Base-by-base conservation (phyloP, 176 grass and related monocot genomes). In the Oryza meridionalis region DNA sequence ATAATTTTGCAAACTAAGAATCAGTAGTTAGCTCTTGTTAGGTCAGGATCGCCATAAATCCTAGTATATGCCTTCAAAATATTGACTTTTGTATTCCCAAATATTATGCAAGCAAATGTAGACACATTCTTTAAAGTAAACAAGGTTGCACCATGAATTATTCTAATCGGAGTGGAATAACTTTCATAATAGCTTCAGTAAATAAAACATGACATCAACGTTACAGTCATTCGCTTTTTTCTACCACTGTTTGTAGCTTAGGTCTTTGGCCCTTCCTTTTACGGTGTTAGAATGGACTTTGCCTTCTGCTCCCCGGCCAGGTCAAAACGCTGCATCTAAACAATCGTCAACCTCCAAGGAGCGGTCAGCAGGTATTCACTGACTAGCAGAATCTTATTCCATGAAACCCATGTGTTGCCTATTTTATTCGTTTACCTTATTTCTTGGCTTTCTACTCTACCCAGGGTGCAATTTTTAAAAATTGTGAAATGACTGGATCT, bases 211-310 rank as follows among this genome's bases (percentile, higher is more conserved):
- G 13, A 71, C 15, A 29, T 62, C 35, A 72, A 61, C 15, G 35
- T 61, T 63, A 59, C 69, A 46, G 33, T 9, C 24, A 19, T 63
- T 44, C 59, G 42, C 47, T 11, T 37, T 63, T 73, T 65, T 81
- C 11, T 82, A 45, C 16, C 38, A 21, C 50, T 83, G 69, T 81
- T 59, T 91, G 89, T 95, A 98, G 96, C 96, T 98, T 92, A 95
- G 96, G 88, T 98, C 96, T 46, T 92, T 98, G 90, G 96, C 96
- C 88, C 93, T 98, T 93, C 96, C 96, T 87, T 98, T 98, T 98
- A 95, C 91, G 44, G 96, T 98, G 40, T 88, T 98, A 72, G 96
- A 98, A 84, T 98, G 96, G 93, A 98, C 96, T 76, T 86, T 98
- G 64, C 93, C 93, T 82, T 81, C 93, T 84, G 93, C 72, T 67